Conservation (phyloP, 2,329 filamentous ascomycete species). For the Penicillium sp. region DNA sequence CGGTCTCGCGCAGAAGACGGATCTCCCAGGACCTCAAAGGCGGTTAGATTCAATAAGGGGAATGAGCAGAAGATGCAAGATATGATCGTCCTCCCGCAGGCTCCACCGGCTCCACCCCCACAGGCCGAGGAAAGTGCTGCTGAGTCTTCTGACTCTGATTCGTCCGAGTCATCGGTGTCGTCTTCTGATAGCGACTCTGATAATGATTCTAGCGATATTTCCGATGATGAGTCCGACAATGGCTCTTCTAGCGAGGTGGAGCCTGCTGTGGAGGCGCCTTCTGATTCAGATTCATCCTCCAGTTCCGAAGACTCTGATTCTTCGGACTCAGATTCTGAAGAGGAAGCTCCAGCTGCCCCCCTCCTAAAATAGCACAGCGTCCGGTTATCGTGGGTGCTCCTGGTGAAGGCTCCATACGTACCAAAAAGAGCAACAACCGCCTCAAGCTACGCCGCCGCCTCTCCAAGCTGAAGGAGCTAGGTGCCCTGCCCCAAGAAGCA, state of each 20-base stretch:
- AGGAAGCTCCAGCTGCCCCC: constrained; percentile 20
- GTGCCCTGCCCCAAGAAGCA: constrained; percentile 52
- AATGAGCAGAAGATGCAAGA: constrained; percentile 17
- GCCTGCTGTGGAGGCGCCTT: constrained; percentile 7
- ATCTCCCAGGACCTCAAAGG: constrained; percentile 32
- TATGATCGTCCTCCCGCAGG: constrained; percentile 9
- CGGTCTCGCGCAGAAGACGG: constrained; percentile 21
- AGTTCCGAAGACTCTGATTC: constrained; percentile 41
- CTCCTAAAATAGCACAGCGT: constrained; percentile 4
- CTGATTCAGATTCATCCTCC: constrained; percentile 17
- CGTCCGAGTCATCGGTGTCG: constrained; percentile 9
- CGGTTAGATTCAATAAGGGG: constrained; percentile 34
- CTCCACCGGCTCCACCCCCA: constrained; percentile 8
- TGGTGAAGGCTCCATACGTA: constrained; percentile 51
- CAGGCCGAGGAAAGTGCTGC: constrained; percentile 12
- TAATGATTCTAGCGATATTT: constrained; percentile 16
- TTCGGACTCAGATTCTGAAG: constrained; percentile 28
- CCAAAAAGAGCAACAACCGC: constrained; percentile 57
- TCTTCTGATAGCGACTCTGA: constrained; percentile 17
- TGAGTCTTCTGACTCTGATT: constrained; percentile 14
- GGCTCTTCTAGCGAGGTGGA: constrained; percentile 23
- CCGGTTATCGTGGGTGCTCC: constrained; percentile 39
- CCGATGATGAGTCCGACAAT: constrained; percentile 21
- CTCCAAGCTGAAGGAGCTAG: constrained; percentile 53
- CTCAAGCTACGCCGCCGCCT: constrained; percentile 52